Base-by-base conservation (phyloP, 2,329 filamentous ascomycete species). In the Fusarium beomiforme region DNA sequence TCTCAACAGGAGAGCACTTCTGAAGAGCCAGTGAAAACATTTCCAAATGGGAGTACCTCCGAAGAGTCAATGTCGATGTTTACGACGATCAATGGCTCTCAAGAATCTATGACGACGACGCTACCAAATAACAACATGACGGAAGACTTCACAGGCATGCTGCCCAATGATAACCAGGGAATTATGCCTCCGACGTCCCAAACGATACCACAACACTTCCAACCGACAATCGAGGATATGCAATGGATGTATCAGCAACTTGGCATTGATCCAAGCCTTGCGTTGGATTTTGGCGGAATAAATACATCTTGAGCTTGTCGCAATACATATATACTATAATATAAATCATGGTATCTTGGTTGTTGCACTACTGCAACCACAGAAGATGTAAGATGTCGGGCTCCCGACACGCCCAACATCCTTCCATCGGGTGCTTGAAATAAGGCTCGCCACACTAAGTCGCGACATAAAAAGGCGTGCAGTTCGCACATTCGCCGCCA, bases 121-220 rank as follows among this genome's bases (percentile, higher is more conserved):
- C 3, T 16, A 1, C 24, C 0, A 2, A 5, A 16, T 16, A 19
- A 9, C 3, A 6, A 0, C 21, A 21, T 17, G 0, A 14, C 12
- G n/a, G 43, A 8, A 3, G n/a, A n/a, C n/a, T n/a, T n/a, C n/a
- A n/a, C n/a, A n/a, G n/a, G n/a, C n/a, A n/a, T n/a, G n/a, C n/a
- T n/a, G n/a, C n/a, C n/a, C n/a, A n/a, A n/a, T n/a, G n/a, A n/a
- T n/a, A n/a, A n/a, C n/a, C 43, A 29, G 2, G 24, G 5, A 12
- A n/a, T n/a, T 5, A 29, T 29, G 12, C 0, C n/a, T 7, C 24
- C 24, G 2, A 0, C 17, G 5, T 16, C 43, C 8, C 23, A 46
- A 12, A 13, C 5, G 0, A 44, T 44, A 0, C 17, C 43, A 1
- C 43, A 12, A 0, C 10, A 10, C 3, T 46, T n/a, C 13, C 0